Evolutionary conservation across 257 asterid genomes (phyloP).

Genomic region (Voacanga thouarsii): DNA sequence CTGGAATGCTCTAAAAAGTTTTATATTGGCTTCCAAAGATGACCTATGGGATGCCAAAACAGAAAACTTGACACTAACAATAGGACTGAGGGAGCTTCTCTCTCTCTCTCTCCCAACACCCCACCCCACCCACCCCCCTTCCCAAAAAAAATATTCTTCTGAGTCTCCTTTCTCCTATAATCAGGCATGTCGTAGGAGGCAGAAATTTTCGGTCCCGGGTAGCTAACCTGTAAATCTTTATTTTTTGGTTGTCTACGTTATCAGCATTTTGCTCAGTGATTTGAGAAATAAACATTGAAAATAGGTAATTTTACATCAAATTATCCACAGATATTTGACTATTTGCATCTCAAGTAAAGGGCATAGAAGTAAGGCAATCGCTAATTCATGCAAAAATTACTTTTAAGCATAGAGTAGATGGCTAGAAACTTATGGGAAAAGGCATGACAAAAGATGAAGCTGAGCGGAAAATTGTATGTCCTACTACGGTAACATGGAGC

Average conservation of each 20-base stretch:
- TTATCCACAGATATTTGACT: neutral
- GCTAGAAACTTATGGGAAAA: neutral
- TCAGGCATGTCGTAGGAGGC: no score
- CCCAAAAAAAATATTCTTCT: no score
- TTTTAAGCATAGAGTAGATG: neutral
- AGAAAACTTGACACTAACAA: no score
- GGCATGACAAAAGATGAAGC: neutral
- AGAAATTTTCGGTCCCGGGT: no score
- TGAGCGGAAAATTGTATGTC: neutral
- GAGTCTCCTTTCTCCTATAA: no score
- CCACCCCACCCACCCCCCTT: no score
- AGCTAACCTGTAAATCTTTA: neutral
- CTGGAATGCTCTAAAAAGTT: neutral
- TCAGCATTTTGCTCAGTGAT: no score
- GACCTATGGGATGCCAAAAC: no score
- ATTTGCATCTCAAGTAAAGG: neutral
- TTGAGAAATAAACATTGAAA: neutral
- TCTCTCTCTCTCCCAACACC: no score
- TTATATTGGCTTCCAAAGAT: no score
- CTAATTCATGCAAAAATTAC: neutral
- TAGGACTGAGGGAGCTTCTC: no score
- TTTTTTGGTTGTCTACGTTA: neutral
- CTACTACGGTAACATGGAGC: neutral
- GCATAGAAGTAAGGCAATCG: neutral
- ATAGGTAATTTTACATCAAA: neutral